Evolutionary conservation across 169 alveolate species (phyloP), one percentile per base, ranked within the genome.

Genomic region (Cryptosporidium muris): DNA sequence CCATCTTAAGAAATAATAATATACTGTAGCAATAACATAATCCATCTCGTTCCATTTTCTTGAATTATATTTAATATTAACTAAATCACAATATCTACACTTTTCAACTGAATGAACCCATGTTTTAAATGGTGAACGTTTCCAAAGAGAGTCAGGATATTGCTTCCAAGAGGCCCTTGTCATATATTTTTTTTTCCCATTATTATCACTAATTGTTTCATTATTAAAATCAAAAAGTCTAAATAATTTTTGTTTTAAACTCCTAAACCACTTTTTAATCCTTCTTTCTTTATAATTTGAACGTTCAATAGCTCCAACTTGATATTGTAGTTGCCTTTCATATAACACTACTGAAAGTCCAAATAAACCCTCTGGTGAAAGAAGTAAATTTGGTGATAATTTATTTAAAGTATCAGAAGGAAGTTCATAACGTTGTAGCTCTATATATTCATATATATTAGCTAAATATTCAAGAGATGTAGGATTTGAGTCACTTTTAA

Each of bases 31-130:
- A 74, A 74, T 74, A 16, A 74, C 85, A 58, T 74, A 74, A 51
- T 74, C 85, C 85, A 74, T 74, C 34, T 74, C 85, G 45, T 74
- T 74, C 85, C 85, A 74, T 16, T 74, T 74, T 54, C 85, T 74
- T 56, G 85, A 58, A 74, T 74, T 74, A 49, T 74, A 56, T 37
- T 74, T 74, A 42, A 74, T 74, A 45, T 53, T 62, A 47, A 63
- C 60, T 58, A 74, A 58, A 48, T 66, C 60, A 48, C 85, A 74
- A 60, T 74, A 74, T 45, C 85, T 74, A 4, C 74, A 58, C 40
- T 74, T 74, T 42, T 74, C 85, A n/a, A 74, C 85, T 45, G 85
- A 74, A 74, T 74, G 85, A 16, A 74, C 85, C 85, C 85, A 74
- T 34, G 85, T 60, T 45, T 74, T 74, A 9, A 74, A 45, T n/a